A percentile compares a stretch with the other conserved stretches of the same genome.
These are phyloP conservation scores for Yarrowia alimentaria DNA, from an alignment of 805 yeast genomes.

Conservation along the genomic window DNA sequence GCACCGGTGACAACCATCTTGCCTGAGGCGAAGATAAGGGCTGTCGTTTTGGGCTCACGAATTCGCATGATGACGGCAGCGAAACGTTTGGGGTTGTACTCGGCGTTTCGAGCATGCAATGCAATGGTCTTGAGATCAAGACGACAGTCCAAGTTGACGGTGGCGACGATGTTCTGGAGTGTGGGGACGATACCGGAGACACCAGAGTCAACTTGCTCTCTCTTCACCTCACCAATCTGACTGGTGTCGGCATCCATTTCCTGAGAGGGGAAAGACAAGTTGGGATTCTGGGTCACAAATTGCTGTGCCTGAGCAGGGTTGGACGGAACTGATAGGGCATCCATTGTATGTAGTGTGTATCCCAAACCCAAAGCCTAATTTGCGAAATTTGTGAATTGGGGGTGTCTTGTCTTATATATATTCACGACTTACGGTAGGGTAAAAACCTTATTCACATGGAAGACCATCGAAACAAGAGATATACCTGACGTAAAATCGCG, in stretches of 20 bases:
- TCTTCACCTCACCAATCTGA: conserved; percentile 31
- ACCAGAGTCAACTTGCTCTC: conserved; percentile 50
- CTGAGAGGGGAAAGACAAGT: conserved; percentile 24
- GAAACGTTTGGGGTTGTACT: conserved; percentile 95
- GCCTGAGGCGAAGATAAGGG: conserved; percentile 95
- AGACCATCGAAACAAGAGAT: conserved; percentile 3
- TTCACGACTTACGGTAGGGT: conserved; percentile 25
- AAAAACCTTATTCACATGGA: conserved; percentile 9
- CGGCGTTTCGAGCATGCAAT: conserved; percentile 97
- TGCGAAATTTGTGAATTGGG: conserved; percentile 16
- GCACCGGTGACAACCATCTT: conserved; percentile 99
- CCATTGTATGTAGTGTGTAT: conserved; percentile 47
- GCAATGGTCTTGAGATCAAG: conserved; percentile 96
- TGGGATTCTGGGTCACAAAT: conserved; percentile 52
- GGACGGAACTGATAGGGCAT: conserved; percentile 70
- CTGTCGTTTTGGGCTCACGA: conserved; percentile 97
- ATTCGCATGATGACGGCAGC: conserved; percentile 99
- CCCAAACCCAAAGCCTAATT: conserved; percentile 28
- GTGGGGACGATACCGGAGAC: conserved; percentile 97
- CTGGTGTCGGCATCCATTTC: conserved; percentile 28
- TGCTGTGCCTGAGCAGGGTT: conserved; percentile 75
- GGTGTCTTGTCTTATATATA: conserved; percentile 13
- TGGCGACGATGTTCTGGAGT: conserved; percentile 86
- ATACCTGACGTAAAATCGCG: background rate
- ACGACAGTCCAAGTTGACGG: conserved; percentile 94